These are phyloP conservation scores for Lomentospora prolificans DNA, from an alignment of 2,329 filamentous ascomycete species.

Conservation along the genomic window DNA sequence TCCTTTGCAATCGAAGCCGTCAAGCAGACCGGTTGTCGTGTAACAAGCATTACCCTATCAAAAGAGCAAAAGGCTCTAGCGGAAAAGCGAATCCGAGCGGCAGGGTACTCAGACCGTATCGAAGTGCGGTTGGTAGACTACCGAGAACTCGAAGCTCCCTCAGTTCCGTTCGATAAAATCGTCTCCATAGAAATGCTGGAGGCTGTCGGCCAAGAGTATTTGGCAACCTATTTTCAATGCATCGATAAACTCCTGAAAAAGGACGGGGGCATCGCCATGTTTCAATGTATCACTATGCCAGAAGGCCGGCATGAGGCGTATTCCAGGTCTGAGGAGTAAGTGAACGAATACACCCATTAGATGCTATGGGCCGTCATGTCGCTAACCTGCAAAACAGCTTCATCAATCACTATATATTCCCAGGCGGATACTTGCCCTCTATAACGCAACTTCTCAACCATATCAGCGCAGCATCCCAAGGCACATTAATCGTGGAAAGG, in stretches of 20 bases:
- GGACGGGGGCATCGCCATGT: constrained; percentile 56
- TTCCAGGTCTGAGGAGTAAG: constrained; percentile 52
- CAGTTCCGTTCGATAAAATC: constrained; percentile 55
- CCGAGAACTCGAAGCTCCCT: constrained; percentile 45
- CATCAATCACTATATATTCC: constrained; percentile 70
- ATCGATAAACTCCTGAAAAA: constrained; percentile 55
- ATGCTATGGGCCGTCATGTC: background rate
- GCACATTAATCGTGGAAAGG: constrained; percentile 54
- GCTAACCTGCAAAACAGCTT: constrained; percentile 33
- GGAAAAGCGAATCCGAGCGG: constrained; percentile 51
- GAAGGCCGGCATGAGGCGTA: constrained; percentile 58
- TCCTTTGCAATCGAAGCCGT: constrained; percentile 64
- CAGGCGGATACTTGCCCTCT: constrained; percentile 60
- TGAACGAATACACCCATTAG: constrained; percentile 6
- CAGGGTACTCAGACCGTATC: constrained; percentile 50
- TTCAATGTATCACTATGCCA: constrained; percentile 72
- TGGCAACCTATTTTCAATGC: constrained; percentile 57
- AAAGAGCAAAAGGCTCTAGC: constrained; percentile 60
- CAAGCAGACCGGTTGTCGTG: constrained; percentile 52
- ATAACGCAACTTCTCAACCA: constrained; percentile 46
- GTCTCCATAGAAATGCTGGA: constrained; percentile 73
- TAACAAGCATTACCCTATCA: constrained; percentile 60
- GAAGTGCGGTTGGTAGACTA: constrained; percentile 62
- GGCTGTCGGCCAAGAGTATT: constrained; percentile 58
- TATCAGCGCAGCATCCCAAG: constrained; percentile 50